Evolutionary conservation across 2,329 filamentous ascomycete genomes (phyloP).

Genomic region (Tolypocladium amazonense): DNA sequence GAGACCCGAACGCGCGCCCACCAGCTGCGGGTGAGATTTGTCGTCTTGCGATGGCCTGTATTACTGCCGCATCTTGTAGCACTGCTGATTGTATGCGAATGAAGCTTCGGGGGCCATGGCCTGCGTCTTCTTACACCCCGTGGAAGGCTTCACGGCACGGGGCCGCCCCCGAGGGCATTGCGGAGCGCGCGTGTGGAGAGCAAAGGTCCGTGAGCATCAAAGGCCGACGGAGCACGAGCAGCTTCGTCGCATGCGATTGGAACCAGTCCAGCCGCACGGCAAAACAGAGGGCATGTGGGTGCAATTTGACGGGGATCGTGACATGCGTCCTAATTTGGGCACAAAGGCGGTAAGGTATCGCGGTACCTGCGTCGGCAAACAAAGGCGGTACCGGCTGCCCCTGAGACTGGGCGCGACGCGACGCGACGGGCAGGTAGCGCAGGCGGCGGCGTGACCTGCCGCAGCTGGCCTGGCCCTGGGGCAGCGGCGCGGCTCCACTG

Average conservation of each 20-base stretch:
- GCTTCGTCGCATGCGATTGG: not conserved
- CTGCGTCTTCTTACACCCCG: not conserved
- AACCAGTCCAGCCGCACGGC: not conserved
- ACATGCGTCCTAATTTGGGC: not conserved
- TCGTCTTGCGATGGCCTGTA: too few species aligned
- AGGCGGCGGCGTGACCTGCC: not conserved
- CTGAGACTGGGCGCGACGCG: not conserved
- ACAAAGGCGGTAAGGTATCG: not conserved
- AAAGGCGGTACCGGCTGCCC: not conserved
- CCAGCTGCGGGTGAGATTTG: not conserved
- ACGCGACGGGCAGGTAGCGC: constrained; percentile 2
- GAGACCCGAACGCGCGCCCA: constrained; percentile 7
- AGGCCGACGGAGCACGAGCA: not conserved
- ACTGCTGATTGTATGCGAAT: not conserved
- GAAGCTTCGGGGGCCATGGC: not conserved
- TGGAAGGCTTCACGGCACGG: not conserved
- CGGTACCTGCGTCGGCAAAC: not conserved
- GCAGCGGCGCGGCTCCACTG: not conserved
- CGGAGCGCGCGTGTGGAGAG: not conserved
- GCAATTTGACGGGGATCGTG: not conserved
- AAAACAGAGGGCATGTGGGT: not conserved
- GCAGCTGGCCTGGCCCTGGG: constrained; percentile 5
- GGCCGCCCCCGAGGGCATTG: not conserved
- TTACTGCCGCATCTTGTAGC: not conserved
- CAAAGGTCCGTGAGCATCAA: not conserved